These are phyloP conservation scores for Talaromyces amestolkiae DNA, from an alignment of 2,329 filamentous ascomycete genomes.

Conservation along the genomic window DNA sequence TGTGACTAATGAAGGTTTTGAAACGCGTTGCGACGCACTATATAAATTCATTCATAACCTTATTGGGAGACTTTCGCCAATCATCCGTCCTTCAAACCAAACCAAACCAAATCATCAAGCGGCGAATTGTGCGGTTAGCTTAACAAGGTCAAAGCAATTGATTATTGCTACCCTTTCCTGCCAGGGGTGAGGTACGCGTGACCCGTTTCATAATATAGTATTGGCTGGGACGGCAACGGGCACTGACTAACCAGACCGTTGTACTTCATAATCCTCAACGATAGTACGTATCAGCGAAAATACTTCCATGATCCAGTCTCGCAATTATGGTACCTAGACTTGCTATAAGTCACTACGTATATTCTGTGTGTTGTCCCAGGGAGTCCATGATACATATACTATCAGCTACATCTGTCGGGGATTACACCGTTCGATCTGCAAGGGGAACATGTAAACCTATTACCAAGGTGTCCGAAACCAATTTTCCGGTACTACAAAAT, in stretches of 20 bases:
- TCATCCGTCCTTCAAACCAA: background rate
- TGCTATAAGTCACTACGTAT: background rate
- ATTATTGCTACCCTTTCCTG: background rate
- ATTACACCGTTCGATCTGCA: background rate
- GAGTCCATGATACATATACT: background rate
- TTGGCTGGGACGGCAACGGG: no score
- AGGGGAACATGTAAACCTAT: background rate
- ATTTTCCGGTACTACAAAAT: no score
- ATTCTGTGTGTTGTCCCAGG: background rate
- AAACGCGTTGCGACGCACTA: no score
- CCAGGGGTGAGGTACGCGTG: background rate
- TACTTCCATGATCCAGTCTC: background rate
- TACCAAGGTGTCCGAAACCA: background rate
- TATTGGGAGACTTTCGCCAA: background rate
- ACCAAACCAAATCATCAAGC: background rate
- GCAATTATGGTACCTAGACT: background rate
- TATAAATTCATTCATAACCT: no score
- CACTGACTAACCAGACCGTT: background rate
- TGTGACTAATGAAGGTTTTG: background rate
- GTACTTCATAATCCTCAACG: background rate
- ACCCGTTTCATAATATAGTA: background rate
- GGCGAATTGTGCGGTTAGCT: background rate
- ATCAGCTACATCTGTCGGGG: background rate
- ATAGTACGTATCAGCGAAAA: background rate
- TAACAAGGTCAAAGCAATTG: background rate